A percentile compares a stretch with the other conserved stretches of the same genome.
Evolutionary conservation across 169 alveolate genomes (phyloP).

Genomic region (Sarcocystis neurona): DNA sequence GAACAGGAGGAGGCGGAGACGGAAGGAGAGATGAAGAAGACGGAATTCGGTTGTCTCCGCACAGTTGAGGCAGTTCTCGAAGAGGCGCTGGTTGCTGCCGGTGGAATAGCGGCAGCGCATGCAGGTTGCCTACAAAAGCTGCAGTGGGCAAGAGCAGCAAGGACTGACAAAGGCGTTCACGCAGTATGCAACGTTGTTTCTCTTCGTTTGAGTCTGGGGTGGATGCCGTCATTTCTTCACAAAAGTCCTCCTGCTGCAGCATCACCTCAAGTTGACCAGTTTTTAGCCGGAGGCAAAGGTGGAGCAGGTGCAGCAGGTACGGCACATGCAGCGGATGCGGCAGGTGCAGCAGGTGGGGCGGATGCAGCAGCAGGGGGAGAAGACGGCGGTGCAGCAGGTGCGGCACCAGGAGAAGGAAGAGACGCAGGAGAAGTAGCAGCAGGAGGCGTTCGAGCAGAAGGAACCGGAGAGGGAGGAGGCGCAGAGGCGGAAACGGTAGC

Average conservation of each 20-base stretch:
- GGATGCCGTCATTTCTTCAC: not conserved
- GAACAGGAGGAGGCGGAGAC: not conserved
- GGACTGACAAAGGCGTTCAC: conserved; percentile 89
- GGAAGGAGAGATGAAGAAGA: not conserved
- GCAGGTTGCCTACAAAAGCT: conserved; percentile 65
- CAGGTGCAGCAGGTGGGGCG: not conserved
- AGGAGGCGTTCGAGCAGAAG: not conserved
- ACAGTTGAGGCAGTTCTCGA: conserved; percentile 79
- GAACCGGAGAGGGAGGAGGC: not conserved
- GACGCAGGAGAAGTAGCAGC: not conserved
- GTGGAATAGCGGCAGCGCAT: conserved; percentile 69
- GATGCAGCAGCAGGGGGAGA: not conserved
- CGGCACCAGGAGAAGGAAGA: not conserved
- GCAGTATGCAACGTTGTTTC: conserved; percentile 79
- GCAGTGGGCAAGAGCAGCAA: conserved; percentile 82
- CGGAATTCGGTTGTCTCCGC: not conserved
- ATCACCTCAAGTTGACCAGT: too few relatives aligned
- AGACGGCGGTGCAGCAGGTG: not conserved
- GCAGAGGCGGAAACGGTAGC: not conserved
- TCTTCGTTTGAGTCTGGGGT: conserved; percentile 63
- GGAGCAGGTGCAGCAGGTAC: too few relatives aligned
- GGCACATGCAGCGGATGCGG: too few relatives aligned
- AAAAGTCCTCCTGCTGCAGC: too few relatives aligned
- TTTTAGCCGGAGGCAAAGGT: too few relatives aligned
- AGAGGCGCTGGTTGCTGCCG: conserved; percentile 70